Evolutionary conservation across 257 asterid genomes (phyloP).

Genomic region (Gentiana dahurica): DNA sequence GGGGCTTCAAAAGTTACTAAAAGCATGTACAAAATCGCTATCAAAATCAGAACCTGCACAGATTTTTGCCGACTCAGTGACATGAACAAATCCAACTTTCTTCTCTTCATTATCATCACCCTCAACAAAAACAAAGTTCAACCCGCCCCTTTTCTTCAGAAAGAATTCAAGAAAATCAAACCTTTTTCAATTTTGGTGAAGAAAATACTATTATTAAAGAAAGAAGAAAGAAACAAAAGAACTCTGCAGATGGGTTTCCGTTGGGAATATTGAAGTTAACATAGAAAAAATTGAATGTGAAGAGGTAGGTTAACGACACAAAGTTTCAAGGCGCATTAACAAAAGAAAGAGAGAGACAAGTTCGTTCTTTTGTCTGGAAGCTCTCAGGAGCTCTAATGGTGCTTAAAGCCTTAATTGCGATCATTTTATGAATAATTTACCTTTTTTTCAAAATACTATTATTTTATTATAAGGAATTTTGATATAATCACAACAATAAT

Average conservation of each 20-base stretch:
- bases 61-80: conserved; percentile 55
- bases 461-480: too few relatives aligned
- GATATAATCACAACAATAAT: too few relatives aligned
- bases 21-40: conserved; percentile 43
- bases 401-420: not conserved
- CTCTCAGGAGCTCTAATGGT: conserved; percentile 13
- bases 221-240: not conserved
- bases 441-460: too few relatives aligned
- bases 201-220: conserved; percentile 5
- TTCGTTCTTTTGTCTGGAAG: conserved; percentile 2
- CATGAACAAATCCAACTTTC: conserved; percentile 41
- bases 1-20: conserved; percentile 74
- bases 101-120: conserved; percentile 73
- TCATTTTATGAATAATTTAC: not conserved
- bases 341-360: not conserved
- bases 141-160: not conserved
- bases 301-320: conserved; percentile 18
- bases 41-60: conserved; percentile 40
- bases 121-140: not conserved
- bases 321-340: conserved; percentile 1
- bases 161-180: not conserved
- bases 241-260: conserved; percentile 2
- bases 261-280: not conserved
- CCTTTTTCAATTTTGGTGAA: conserved; percentile 2
- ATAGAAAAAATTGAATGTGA: conserved; percentile 1